Base-by-base conservation (phyloP, 1,139 yeast genomes). In the Lodderomyces elongisporus region DNA sequence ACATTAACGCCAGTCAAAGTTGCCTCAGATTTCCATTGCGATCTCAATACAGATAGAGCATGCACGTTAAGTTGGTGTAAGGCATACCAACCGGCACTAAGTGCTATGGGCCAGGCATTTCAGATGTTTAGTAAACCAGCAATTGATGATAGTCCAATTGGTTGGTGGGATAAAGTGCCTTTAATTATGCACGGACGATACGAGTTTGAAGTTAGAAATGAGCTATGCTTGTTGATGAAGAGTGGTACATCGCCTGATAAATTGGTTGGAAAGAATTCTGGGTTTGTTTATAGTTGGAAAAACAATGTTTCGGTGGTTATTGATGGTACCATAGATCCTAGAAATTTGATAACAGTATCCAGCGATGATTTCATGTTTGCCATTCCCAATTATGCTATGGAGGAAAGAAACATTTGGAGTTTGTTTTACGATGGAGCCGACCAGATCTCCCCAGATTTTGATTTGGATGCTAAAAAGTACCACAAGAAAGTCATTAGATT, bases 81-180 rank as follows among this genome's bases (percentile, higher is more conserved):
- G 40, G 54, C 73, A 0, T 66, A 66, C 39, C 66, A 51, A 37
- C 58, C 74, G 2, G 66, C 65, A 3, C 38, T 69, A 10, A 59
- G 55, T 57, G 55, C 66, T 4, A 59, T 48, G 28, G 51, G 51
- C 39, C 48, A 47, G 41, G 73, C 58, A 58, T 77, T 60, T 43
- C 81, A 48, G 53, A 84, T 62, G 56, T 77, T 61, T 71, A 79
- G 70, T 32, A 82, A 79, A 44, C 85, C 88, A 0, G 80, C 78
- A 9, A 65, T 84, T 12, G 97, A 91, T 53, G 89, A 88, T 15
- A 84, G 95, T 38, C 85, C 85, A 29, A 60, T 88, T 17, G 97
- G 97, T 0, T 82, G 66, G 64, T 83, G 74, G 83, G 84, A 69
- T 42, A 69, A 69, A 34, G 36, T 65, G 16, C 57, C 71, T 0